Conservation (phyloP, 2,329 filamentous ascomycete genomes). For the Sarocladium kiliense region DNA sequence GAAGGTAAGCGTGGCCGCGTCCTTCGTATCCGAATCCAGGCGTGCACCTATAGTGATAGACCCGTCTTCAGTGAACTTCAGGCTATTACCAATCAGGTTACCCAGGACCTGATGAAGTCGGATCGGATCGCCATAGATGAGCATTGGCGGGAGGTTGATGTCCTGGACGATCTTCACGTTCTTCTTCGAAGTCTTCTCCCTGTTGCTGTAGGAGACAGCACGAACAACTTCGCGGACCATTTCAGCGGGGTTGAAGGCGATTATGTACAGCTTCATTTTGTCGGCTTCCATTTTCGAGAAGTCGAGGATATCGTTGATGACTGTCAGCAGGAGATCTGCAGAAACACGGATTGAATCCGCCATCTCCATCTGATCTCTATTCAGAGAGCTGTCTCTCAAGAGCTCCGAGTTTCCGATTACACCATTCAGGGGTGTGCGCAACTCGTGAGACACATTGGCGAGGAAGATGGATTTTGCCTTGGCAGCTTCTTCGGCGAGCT, state of each 20-base stretch:
- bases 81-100: slow-evolving; percentile 86
- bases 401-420: slow-evolving; percentile 88
- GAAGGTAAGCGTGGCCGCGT: slow-evolving; percentile 71
- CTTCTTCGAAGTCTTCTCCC: slow-evolving; percentile 56
- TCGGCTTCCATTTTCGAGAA: slow-evolving; percentile 92
- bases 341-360: slow-evolving; percentile 83
- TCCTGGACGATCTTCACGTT: slow-evolving; percentile 63
- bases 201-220: slow-evolving; percentile 61
- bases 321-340: slow-evolving; percentile 79
- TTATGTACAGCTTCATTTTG: slow-evolving; percentile 75
- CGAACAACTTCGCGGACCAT: slow-evolving; percentile 63
- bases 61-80: slow-evolving; percentile 88
- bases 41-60: slow-evolving; percentile 78
- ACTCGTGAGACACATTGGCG: slow-evolving; percentile 74
- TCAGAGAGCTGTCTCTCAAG: slow-evolving; percentile 68
- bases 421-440: slow-evolving; percentile 78
- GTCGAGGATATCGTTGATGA: slow-evolving; percentile 95
- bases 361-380: slow-evolving; percentile 76
- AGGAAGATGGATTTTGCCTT: slow-evolving; percentile 80
- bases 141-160: slow-evolving; percentile 69
- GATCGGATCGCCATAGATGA: slow-evolving; percentile 62
- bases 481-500: slow-evolving; percentile 76
- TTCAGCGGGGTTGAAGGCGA: slow-evolving; percentile 62
- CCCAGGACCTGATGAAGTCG: slow-evolving; percentile 65
- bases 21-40: slow-evolving; percentile 64